These are phyloP conservation scores for Penicillium sp. DNA, from an alignment of 2,329 filamentous ascomycete species.

Conservation along the genomic window DNA sequence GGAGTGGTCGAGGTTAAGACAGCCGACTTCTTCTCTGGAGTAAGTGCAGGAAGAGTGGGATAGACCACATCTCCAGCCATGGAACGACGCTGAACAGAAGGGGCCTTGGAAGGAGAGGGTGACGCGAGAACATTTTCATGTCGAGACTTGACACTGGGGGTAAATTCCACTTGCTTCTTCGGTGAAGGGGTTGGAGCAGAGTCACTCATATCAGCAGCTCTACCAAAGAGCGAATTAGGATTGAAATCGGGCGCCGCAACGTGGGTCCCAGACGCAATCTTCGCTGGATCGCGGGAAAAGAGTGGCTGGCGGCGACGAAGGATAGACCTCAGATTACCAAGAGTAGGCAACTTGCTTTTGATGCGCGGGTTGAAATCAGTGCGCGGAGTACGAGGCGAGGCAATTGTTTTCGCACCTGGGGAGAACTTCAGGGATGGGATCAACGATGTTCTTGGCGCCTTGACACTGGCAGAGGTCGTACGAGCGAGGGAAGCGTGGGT, in stretches of 20 bases:
- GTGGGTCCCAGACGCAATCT: conserved; percentile 62
- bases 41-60: conserved; percentile 39
- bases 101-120: conserved; percentile 44
- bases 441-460: conserved; percentile 55
- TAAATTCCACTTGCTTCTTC: conserved; percentile 81
- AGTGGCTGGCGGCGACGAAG: conserved; percentile 60
- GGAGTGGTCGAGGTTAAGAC: conserved; percentile 11
- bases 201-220: conserved; percentile 29
- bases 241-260: conserved; percentile 41
- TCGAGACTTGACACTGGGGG: conserved; percentile 61
- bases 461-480: conserved; percentile 50
- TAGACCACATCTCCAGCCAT: conserved; percentile 35
- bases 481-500: conserved; percentile 73
- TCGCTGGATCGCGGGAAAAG: conserved; percentile 58
- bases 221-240: conserved; percentile 52
- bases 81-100: conserved; percentile 23
- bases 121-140: conserved; percentile 39
- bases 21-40: conserved; percentile 33
- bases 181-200: conserved; percentile 63
- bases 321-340: conserved; percentile 60
- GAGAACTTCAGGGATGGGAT: conserved; percentile 54
- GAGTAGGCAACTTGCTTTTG: conserved; percentile 50
- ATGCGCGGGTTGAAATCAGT: conserved; percentile 49
- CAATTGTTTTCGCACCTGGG: conserved; percentile 53
- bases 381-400: conserved; percentile 45